Conservation (phyloP, 495 filamentous ascomycete species). For the Tuber brumale region DNA sequence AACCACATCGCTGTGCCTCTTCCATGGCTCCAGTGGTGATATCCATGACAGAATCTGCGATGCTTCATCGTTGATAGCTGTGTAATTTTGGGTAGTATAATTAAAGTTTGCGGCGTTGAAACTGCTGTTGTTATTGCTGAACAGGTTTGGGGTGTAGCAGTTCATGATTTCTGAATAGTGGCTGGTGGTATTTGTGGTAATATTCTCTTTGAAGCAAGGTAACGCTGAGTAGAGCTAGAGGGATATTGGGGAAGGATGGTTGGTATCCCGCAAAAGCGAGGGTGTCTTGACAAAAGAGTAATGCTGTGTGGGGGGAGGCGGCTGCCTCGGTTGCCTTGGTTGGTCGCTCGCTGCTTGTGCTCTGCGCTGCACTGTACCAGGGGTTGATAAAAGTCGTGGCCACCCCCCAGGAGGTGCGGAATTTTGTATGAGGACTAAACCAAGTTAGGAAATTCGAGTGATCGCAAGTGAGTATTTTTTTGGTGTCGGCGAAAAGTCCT, state of each 20-base stretch:
- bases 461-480: no score
- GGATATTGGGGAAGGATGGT: background rate
- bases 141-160: background rate
- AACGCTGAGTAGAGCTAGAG: background rate
- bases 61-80: background rate
- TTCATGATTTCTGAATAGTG: background rate
- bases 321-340: no score
- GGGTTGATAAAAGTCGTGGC: no score
- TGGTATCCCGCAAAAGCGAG: no score
- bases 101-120: background rate
- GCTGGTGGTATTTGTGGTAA: background rate
- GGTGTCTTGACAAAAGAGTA: no score
- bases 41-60: background rate
- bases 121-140: background rate
- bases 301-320: no score
- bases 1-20: background rate
- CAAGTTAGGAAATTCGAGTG: no score
- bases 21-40: background rate
- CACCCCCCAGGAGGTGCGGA: no score
- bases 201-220: background rate
- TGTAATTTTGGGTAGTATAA: background rate
- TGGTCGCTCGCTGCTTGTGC: no score
- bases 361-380: no score
- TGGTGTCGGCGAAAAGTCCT: no score
- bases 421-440: no score